Percentiles rank a stretch among this genome's conserved stretches.
Conservation (phyloP, 208 protist genomes). For the Leptomonas pyrrhocoris region DNA sequence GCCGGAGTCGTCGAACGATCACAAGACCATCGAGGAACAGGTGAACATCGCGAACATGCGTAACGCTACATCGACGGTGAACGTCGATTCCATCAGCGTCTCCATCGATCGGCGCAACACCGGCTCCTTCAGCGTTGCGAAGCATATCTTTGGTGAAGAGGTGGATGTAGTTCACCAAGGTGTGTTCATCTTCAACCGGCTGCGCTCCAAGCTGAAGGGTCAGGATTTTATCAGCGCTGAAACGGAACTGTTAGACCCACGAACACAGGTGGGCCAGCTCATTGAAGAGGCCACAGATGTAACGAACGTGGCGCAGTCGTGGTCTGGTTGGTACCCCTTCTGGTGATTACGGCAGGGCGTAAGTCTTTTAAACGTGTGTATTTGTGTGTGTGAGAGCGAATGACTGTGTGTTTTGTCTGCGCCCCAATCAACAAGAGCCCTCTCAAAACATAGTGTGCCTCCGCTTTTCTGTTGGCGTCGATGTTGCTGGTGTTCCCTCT, state of each 20-base stretch:
- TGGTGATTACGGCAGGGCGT: slow-evolving; percentile 51
- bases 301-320: slow-evolving; percentile 89
- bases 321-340: slow-evolving; percentile 92
- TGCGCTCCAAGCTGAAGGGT: slow-evolving; percentile 86
- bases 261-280: slow-evolving; percentile 78
- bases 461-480: too few relatives aligned
- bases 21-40: slow-evolving; percentile 81
- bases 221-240: slow-evolving; percentile 62
- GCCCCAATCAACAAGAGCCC: too few relatives aligned
- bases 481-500: too few relatives aligned
- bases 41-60: slow-evolving; percentile 45
- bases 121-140: slow-evolving; percentile 35
- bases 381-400: too few relatives aligned
- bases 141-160: slow-evolving; percentile 62
- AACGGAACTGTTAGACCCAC: slow-evolving; percentile 60
- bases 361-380: too few relatives aligned
- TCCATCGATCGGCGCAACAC: slow-evolving; percentile 28
- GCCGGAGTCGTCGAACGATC: slow-evolving; percentile 67
- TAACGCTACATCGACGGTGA: slow-evolving; percentile 24
- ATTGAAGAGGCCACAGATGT: slow-evolving; percentile 86
- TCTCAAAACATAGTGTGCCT: too few relatives aligned
- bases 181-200: slow-evolving; percentile 76
- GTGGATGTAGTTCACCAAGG: slow-evolving; percentile 86
- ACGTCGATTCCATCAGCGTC: slow-evolving; percentile 39
- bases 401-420: too few relatives aligned